Conservation (phyloP, 306 rosid genomes). For the Sechiopsis laciniata region DNA sequence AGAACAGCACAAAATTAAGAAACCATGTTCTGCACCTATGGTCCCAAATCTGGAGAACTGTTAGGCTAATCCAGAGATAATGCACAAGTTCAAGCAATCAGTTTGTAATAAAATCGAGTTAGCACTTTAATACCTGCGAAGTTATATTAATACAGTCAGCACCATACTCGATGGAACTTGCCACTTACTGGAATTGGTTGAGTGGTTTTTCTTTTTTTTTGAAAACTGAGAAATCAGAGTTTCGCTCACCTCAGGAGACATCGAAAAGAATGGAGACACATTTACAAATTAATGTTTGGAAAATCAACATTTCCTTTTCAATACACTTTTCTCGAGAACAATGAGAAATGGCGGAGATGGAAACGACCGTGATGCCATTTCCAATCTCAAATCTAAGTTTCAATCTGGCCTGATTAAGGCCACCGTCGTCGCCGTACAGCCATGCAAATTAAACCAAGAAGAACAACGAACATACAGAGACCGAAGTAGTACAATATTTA, state of each 20-base stretch:
- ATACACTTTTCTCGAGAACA: not conserved
- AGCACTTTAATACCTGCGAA: conserved; percentile 1
- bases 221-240: not conserved
- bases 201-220: not conserved
- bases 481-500: not conserved
- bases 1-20: not conserved
- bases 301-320: not conserved
- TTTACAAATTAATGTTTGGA: too few relatives aligned
- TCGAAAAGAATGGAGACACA: too few relatives aligned
- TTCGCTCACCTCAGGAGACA: too few relatives aligned
- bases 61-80: not conserved
- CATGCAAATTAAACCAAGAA: not conserved
- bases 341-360: not conserved
- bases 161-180: not conserved
- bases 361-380: not conserved
- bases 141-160: not conserved
- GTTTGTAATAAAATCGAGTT: not conserved
- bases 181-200: not conserved
- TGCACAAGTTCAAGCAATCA: conserved; percentile 12
- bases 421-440: not conserved
- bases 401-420: not conserved
- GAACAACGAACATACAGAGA: not conserved
- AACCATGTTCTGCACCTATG: not conserved
- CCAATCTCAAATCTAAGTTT: not conserved
- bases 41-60: not conserved